Conservation (phyloP, 352 stramenopile species). For the Pseudoperonospora humuli region DNA sequence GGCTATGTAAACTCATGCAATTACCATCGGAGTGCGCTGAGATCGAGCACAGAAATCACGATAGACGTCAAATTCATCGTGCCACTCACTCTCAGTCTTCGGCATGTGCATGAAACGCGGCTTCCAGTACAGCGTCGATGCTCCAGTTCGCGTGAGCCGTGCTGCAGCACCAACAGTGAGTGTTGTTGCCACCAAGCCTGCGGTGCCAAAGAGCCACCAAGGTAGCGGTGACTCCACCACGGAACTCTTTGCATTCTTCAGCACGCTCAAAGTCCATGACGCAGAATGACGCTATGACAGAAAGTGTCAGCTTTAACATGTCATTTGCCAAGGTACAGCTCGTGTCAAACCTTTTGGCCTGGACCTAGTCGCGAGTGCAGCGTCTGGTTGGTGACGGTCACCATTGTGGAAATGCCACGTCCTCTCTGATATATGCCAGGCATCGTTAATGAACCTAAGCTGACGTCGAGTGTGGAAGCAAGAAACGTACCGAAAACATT, state of each 20-base stretch:
- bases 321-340: neutral
- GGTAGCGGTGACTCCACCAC: constrained; percentile 47
- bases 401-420: neutral
- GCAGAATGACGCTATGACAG: constrained; percentile 17
- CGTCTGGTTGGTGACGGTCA: neutral
- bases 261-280: constrained; percentile 20
- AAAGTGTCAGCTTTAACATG: neutral
- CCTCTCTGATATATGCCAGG: constrained; percentile 8
- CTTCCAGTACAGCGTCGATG: constrained; percentile 95
- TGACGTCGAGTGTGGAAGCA: neutral
- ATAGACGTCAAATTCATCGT: constrained; percentile 91
- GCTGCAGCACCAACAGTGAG: constrained; percentile 94
- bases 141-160: constrained; percentile 90
- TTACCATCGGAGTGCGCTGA: constrained; percentile 76
- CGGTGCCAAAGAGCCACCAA: constrained; percentile 92
- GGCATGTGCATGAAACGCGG: constrained; percentile 78
- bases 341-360: constrained; percentile 10
- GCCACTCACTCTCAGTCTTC: constrained; percentile 85
- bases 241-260: constrained; percentile 26
- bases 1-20: neutral
- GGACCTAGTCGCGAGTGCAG: constrained; percentile 7
- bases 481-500: constrained; percentile 18
- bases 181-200: constrained; percentile 88
- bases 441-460: neutral
- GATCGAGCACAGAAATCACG: constrained; percentile 92